Evolutionary conservation across 345 rosid genomes (phyloP).

Genomic region (Euphorbia tirucalli): DNA sequence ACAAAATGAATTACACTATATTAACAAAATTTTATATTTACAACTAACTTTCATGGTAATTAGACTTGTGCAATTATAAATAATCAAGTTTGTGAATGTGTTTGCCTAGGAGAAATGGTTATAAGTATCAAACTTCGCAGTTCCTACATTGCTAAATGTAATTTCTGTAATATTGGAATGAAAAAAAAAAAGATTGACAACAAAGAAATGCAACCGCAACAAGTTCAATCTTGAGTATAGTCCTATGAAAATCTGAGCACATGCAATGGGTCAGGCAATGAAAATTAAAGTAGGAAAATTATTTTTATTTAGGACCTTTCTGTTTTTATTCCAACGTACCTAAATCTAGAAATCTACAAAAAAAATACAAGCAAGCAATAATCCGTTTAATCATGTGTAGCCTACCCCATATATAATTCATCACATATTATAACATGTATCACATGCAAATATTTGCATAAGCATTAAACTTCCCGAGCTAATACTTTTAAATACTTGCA

Average conservation of each 20-base stretch:
- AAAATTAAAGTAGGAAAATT: neutral
- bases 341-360: constrained; percentile 18
- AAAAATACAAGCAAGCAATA: constrained; percentile 15
- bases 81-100: too few relatives aligned
- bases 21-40: too few relatives aligned
- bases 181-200: neutral
- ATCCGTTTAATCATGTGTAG: neutral
- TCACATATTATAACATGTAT: too few relatives aligned
- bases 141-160: too few relatives aligned
- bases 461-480: neutral
- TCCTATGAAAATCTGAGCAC: constrained; percentile 3
- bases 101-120: too few relatives aligned
- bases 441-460: constrained; percentile 16
- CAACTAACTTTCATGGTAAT: too few relatives aligned
- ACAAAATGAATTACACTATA: too few relatives aligned
- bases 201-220: too few relatives aligned
- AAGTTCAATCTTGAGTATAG: too few relatives aligned
- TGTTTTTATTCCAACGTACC: constrained; percentile 1
- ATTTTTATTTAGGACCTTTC: neutral
- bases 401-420: constrained; percentile 2
- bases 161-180: neutral
- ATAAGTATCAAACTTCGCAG: too few relatives aligned
- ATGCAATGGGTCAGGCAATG: constrained; percentile 4
- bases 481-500: too few relatives aligned
- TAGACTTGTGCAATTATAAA: too few relatives aligned